These are phyloP conservation scores for Geotrichum restrictum DNA, from an alignment of 1,139 yeast species.

Conservation along the genomic window DNA sequence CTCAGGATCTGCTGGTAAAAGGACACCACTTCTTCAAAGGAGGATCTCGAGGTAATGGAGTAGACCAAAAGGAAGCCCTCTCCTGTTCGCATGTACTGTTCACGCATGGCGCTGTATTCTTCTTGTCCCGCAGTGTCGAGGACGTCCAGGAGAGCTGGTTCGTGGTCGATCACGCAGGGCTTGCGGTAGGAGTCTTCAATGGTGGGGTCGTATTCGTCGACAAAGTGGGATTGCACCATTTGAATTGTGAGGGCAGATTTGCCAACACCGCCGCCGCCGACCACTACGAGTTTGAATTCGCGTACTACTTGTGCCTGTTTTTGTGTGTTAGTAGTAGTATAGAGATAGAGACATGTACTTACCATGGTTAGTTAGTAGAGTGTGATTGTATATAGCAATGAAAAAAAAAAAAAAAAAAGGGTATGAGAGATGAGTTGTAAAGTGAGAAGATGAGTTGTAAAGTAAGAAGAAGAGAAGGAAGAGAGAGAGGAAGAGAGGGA, in stretches of 20 bases:
- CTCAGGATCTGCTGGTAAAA: slow-evolving; percentile 81
- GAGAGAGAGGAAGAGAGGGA: neutral
- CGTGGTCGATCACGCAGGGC: slow-evolving; percentile 62
- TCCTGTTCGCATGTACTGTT: slow-evolving; percentile 76
- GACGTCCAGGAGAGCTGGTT: slow-evolving; percentile 78
- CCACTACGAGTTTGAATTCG: slow-evolving; percentile 78
- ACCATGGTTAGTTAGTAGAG: neutral
- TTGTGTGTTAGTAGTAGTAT: neutral
- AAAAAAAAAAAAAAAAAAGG: too few species aligned
- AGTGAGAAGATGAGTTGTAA: neutral
- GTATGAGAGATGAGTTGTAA: neutral
- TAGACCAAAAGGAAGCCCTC: slow-evolving; percentile 48
- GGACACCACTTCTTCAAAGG: slow-evolving; percentile 71
- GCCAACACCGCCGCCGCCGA: slow-evolving; percentile 98
- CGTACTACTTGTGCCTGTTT: slow-evolving; percentile 20
- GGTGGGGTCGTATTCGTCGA: slow-evolving; percentile 85
- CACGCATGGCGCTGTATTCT: slow-evolving; percentile 88
- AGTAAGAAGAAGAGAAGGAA: neutral
- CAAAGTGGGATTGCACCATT: slow-evolving; percentile 40
- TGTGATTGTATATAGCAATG: too few species aligned
- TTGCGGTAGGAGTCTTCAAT: slow-evolving; percentile 80
- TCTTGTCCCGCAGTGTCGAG: slow-evolving; percentile 92
- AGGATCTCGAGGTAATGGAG: slow-evolving; percentile 73
- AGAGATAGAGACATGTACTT: neutral
- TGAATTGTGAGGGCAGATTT: slow-evolving; percentile 90